Base-by-base conservation (phyloP, 2,329 filamentous ascomycete species). In the Botrytis byssoidea region DNA sequence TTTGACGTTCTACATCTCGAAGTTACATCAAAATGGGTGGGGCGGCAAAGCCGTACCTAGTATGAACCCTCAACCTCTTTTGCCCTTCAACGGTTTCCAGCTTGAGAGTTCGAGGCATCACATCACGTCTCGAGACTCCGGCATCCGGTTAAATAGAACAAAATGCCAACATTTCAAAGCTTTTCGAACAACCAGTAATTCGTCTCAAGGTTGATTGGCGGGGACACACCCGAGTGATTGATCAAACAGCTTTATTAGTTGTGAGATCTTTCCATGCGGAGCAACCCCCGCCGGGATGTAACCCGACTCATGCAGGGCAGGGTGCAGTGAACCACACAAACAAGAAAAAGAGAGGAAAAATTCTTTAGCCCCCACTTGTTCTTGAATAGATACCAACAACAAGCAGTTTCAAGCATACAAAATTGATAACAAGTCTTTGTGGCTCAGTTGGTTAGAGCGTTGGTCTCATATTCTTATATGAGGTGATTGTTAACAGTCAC, bases 381-480 rank as follows among this genome's bases (percentile, higher is more conserved):
- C 1, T 4, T 16, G 12, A 8, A 6, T 67, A 67, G 55, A 55
- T 0, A 0, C 4, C 0, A 8, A 40, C 3, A 7, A 8, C n/a
- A 18, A 2, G 1, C 1, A 0, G 0, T 0, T 0, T 0, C 1
- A 0, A 8, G 4, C 32, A 67, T 55, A 14, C 22, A 14, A 40
- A 29, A 40, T 67, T 46, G 18, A 40, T 67, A 55, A 20, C 0
- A 67, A 61, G 81, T 82, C 80, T 83, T 82, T 78, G 80, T 83
- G 82, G 82, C 82, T 83, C 81, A 83, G 82, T 83, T 83, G 82
- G 82, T 81, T 81, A 83, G 81, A 83, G 82, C 82, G 82, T 83
- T 81, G 82, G 82, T 83, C 82, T 83, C 82, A 83, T 82, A 67
- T 74, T 48, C 32, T 6, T 55, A 51, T 55, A 67, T 67, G 64